These are phyloP conservation scores for Kwoniella newhampshirensis DNA, from an alignment of 768 basidiomycete genomes.

Conservation along the genomic window DNA sequence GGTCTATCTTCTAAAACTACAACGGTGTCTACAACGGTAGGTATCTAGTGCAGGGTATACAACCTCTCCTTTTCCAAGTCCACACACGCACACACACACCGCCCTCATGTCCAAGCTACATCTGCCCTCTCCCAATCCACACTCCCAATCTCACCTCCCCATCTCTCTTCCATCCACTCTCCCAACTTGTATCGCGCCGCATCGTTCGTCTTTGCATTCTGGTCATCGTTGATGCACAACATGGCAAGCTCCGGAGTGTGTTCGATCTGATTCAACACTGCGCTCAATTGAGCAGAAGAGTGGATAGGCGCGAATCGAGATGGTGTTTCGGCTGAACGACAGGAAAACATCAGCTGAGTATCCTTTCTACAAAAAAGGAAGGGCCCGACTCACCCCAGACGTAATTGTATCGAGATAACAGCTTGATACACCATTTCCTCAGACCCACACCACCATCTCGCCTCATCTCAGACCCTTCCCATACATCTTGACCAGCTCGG, in stretches of 20 bases:
- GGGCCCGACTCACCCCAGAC: conserved; percentile 35
- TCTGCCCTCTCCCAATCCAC: conserved; percentile 25
- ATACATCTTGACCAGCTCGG: conserved; percentile 31
- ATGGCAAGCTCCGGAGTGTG: conserved; percentile 23
- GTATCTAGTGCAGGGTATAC: conserved; percentile 2
- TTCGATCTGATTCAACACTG: conserved; percentile 21
- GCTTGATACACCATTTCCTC: conserved; percentile 43
- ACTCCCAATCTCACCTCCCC: conserved; percentile 17
- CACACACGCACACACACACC: not conserved
- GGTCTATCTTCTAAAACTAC: not conserved
- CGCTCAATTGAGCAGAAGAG: conserved; percentile 13
- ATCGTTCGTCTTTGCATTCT: conserved; percentile 19
- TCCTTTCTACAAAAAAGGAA: not conserved
- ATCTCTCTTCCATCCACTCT: conserved; percentile 41
- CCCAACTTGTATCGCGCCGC: conserved; percentile 16
- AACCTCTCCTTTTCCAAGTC: not conserved
- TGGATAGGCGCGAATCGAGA: conserved; percentile 35
- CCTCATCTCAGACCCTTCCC: conserved; percentile 12
- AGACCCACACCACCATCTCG: conserved; percentile 28
- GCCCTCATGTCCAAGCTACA: conserved; percentile 14
- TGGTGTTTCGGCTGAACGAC: conserved; percentile 27
- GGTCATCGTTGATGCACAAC: conserved; percentile 50
- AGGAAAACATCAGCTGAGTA: conserved; percentile 2
- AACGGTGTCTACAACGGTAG: not conserved
- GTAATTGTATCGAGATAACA: conserved; percentile 47